These are phyloP conservation scores for Aspergillus viridinutans DNA, from an alignment of 2,329 filamentous ascomycete species.

Conservation along the genomic window DNA sequence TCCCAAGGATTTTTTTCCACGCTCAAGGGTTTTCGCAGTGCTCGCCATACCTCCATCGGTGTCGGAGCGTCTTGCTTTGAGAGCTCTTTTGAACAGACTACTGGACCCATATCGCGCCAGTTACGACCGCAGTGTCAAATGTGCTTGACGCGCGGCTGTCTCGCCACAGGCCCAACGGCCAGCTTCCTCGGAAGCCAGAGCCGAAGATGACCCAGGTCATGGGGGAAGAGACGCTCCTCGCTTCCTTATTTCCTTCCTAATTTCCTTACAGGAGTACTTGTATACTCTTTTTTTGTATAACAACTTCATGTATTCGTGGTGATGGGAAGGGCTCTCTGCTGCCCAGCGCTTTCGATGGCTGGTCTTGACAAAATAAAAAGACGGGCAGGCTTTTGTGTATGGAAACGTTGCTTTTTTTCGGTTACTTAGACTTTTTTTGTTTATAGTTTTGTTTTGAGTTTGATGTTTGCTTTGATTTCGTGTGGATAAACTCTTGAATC, in stretches of 20 bases:
- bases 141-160: neutral
- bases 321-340: neutral
- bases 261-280: neutral
- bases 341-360: neutral
- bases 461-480: neutral
- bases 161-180: neutral
- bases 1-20: neutral
- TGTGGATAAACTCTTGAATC: neutral
- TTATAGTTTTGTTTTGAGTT: no score
- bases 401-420: neutral
- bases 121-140: neutral
- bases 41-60: neutral
- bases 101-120: neutral
- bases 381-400: conserved; percentile 1
- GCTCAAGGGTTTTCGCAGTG: neutral
- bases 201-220: neutral
- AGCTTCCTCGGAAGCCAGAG: neutral
- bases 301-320: neutral
- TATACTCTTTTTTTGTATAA: neutral
- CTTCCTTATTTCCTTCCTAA: neutral
- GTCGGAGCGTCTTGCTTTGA: neutral
- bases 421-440: neutral
- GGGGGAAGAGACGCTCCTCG: neutral
- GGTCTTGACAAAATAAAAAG: neutral
- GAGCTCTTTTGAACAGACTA: neutral